These are phyloP conservation scores for Erythrobasidium hasegawianum DNA, from an alignment of 1,284 basidiomycete species.

Conservation along the genomic window DNA sequence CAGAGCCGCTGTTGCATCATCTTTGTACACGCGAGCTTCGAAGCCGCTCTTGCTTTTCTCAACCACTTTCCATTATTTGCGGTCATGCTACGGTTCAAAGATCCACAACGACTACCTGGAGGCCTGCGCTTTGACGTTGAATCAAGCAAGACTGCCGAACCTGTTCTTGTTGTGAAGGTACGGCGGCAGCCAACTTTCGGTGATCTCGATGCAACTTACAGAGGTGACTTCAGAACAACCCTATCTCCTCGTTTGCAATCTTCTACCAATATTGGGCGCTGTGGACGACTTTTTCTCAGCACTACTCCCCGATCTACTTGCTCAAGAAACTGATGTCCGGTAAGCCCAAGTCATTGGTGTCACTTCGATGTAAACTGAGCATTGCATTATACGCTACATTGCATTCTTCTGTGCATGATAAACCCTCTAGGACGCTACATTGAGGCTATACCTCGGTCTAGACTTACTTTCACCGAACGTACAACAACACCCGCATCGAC, in stretches of 20 bases:
- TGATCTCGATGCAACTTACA: neutral
- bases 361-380: neutral
- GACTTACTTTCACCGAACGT: slow-evolving; percentile 8
- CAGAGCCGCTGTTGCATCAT: slow-evolving; percentile 65
- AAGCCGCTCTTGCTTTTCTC: slow-evolving; percentile 67
- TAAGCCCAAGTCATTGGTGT: neutral
- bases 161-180: slow-evolving; percentile 32
- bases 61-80: slow-evolving; percentile 90
- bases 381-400: slow-evolving; percentile 5
- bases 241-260: slow-evolving; percentile 34
- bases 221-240: slow-evolving; percentile 33
- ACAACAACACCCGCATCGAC: neutral
- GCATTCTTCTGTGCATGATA: neutral
- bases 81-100: slow-evolving; percentile 78
- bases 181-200: neutral
- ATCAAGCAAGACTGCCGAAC: slow-evolving; percentile 8
- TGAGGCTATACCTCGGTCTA: slow-evolving; percentile 30
- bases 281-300: slow-evolving; percentile 33
- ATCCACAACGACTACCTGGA: slow-evolving; percentile 78
- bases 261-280: slow-evolving; percentile 37
- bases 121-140: slow-evolving; percentile 21
- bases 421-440: slow-evolving; percentile 30
- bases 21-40: slow-evolving; percentile 59
- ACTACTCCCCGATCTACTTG: slow-evolving; percentile 39
- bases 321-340: slow-evolving; percentile 35